These are phyloP conservation scores for Cyclocybe cylindracea DNA, from an alignment of 768 basidiomycete genomes.

Conservation along the genomic window DNA sequence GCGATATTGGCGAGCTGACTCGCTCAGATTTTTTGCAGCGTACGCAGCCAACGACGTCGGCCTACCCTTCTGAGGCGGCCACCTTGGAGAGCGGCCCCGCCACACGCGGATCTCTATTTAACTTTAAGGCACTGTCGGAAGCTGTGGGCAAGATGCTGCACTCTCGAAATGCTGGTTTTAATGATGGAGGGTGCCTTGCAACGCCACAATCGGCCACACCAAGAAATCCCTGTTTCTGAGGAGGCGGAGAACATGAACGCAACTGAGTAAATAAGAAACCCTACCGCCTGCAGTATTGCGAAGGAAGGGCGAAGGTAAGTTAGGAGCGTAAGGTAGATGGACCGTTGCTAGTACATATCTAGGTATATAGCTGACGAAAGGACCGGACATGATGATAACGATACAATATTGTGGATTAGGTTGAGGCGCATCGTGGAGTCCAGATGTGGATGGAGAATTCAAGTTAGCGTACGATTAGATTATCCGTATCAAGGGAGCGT, in stretches of 20 bases:
- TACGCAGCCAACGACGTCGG: too few species aligned
- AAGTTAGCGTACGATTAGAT: conserved; percentile 5
- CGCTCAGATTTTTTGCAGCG: too few species aligned
- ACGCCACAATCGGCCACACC: background rate
- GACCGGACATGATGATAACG: conserved; percentile 21
- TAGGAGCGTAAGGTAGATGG: conserved; percentile 14
- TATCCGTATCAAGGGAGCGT: conserved; percentile 38
- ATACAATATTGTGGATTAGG: conserved; percentile 23
- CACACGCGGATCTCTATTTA: too few species aligned
- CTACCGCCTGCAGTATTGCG: conserved; percentile 1
- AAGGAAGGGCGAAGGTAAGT: conserved; percentile 11
- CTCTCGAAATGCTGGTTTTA: background rate
- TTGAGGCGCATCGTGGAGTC: conserved; percentile 17
- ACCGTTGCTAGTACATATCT: conserved; percentile 26
- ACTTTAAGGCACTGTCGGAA: too few species aligned
- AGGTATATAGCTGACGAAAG: conserved; percentile 27
- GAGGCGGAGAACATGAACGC: background rate
- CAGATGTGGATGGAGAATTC: conserved; percentile 4
- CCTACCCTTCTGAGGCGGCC: background rate
- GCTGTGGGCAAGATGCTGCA: too few species aligned
- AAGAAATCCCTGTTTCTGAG: too few species aligned
- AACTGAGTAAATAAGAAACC: conserved; percentile 7
- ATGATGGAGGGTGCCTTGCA: conserved; percentile 3
- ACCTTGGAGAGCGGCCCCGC: background rate
- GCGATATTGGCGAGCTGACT: too few species aligned